phyloP scores from a whole-genome alignment of 2,329 filamentous ascomycete species.

The Pyricularia pennisetigena region DNA sequence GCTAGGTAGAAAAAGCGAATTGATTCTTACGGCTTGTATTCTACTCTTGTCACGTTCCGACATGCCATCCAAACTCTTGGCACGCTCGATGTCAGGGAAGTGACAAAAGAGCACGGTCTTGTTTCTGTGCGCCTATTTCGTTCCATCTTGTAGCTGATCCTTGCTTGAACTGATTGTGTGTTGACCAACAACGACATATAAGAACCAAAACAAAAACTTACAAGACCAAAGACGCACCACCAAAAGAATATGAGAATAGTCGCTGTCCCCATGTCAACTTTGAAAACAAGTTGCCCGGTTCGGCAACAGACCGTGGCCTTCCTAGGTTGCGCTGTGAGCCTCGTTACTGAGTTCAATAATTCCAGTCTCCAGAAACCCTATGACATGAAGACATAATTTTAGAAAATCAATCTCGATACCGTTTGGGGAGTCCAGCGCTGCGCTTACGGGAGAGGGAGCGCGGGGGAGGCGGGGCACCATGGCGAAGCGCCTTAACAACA shows the following conservation, averaged over 20 bases:
- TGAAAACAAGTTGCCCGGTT: background rate
- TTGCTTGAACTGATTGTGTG: background rate
- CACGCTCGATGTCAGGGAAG: background rate
- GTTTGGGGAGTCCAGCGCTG: background rate
- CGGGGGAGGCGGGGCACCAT: background rate
- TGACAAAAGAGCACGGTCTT: background rate
- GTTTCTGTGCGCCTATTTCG: background rate
- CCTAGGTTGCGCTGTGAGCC: background rate
- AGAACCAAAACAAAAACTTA: background rate
- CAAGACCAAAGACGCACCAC: background rate
- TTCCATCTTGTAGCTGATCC: background rate
- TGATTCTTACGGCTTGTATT: background rate
- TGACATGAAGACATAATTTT: background rate
- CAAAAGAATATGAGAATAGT: background rate
- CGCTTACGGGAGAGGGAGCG: background rate
- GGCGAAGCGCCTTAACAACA: constrained; percentile 3
- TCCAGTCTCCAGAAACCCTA: background rate
- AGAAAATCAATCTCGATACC: background rate
- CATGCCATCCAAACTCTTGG: background rate
- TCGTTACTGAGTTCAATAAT: background rate
- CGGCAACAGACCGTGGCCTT: background rate
- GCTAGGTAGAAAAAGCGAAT: background rate
- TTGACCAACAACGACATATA: background rate
- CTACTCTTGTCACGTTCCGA: background rate
- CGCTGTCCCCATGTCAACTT: background rate